Evolutionary conservation across 139 green algal genomes (phyloP).

Genomic region (Volvox reticuliferus): DNA sequence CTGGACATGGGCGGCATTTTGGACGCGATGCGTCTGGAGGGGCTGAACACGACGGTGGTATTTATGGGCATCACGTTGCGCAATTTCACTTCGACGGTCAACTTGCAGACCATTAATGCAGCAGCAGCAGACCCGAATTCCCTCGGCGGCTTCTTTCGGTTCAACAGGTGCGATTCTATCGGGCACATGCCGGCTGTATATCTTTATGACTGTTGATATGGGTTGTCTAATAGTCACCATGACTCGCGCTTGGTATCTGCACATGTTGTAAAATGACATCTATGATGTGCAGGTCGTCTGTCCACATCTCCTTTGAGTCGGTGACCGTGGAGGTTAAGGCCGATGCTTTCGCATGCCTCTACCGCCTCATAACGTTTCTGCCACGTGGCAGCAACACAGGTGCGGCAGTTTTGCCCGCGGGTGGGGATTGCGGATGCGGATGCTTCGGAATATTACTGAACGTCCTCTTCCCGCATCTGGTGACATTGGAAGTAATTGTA

Average conservation of each 20-base stretch:
- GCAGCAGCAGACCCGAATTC: neutral
- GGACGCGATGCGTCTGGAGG: constrained; percentile 15
- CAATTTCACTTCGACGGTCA: neutral
- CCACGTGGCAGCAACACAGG: neutral
- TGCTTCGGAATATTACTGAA: too few species aligned
- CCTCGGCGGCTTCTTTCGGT: neutral
- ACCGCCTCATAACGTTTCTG: neutral
- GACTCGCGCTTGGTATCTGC: too few species aligned
- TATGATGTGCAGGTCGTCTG: neutral
- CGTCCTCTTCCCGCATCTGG: too few species aligned
- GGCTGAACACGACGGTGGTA: constrained; percentile 24
- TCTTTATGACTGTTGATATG: too few species aligned
- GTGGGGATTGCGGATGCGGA: too few species aligned
- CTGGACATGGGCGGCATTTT: constrained; percentile 1
- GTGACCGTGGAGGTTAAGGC: neutral
- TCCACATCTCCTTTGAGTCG: neutral
- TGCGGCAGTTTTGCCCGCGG: neutral
- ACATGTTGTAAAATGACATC: too few species aligned
- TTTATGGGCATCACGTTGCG: constrained; percentile 29
- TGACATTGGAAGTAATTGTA: too few species aligned
- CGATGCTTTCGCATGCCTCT: neutral
- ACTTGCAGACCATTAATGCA: neutral
- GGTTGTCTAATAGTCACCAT: too few species aligned
- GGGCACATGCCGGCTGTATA: too few species aligned
- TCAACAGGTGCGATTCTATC: constrained; percentile 14